Evolutionary conservation across 2,329 filamentous ascomycete genomes (phyloP).

Genomic region (Akanthomyces muscarius): DNA sequence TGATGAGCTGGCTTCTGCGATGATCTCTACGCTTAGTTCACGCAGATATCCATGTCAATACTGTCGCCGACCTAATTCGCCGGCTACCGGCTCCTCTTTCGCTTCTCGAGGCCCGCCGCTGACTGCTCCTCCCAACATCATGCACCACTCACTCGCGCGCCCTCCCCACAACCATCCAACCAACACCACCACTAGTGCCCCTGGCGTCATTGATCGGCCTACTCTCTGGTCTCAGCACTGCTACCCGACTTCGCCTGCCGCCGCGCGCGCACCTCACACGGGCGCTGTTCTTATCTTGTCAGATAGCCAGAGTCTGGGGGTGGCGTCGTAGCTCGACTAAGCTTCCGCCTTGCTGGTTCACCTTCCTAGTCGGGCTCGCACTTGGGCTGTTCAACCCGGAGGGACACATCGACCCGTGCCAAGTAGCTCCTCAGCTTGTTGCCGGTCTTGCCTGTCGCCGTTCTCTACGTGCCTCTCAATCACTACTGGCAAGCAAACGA

Average conservation of each 20-base stretch:
- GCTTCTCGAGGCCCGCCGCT: background rate
- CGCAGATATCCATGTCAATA: background rate
- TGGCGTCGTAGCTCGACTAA: constrained; percentile 11
- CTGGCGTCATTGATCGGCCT: constrained; percentile 12
- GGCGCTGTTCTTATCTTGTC: constrained; percentile 1
- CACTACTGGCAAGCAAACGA: background rate
- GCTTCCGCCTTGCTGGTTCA: constrained; percentile 8
- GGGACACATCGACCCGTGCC: background rate
- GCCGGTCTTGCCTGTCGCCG: background rate
- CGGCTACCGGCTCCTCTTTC: background rate
- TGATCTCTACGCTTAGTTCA: background rate
- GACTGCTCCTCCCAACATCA: background rate
- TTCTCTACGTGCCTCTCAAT: background rate
- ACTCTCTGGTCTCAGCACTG: background rate
- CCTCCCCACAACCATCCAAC: constrained; percentile 1
- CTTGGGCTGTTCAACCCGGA: constrained; percentile 3
- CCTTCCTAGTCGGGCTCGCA: constrained; percentile 16
- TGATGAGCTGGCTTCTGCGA: background rate
- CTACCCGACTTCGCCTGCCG: constrained; percentile 1
- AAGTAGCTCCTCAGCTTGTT: background rate
- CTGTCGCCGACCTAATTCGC: background rate
- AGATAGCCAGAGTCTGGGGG: constrained; percentile 14
- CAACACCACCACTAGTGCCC: constrained; percentile 12
- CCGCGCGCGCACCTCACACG: background rate
- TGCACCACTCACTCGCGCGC: background rate